A percentile compares a stretch with the other conserved stretches of the same genome.
These are phyloP conservation scores for Pistacia integerrima DNA, from an alignment of 345 rosid genomes.

Conservation along the genomic window DNA sequence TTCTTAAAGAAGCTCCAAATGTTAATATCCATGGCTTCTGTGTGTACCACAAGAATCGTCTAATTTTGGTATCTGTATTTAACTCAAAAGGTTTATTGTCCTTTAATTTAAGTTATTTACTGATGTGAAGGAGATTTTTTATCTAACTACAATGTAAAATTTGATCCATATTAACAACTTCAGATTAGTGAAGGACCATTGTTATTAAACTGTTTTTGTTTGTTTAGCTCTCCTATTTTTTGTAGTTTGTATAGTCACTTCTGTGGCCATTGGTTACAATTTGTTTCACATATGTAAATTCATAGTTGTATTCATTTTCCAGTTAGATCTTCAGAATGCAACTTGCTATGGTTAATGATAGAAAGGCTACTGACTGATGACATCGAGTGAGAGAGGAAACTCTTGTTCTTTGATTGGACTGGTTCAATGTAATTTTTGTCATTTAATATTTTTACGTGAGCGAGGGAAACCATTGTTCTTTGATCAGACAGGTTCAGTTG, in stretches of 20 bases:
- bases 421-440: neutral
- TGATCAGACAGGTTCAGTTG: neutral
- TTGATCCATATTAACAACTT: neutral
- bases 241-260: neutral
- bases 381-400: neutral
- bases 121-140: neutral
- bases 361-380: neutral
- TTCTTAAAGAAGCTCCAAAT: slow-evolving; percentile 88
- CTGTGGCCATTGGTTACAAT: neutral
- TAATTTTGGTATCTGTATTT: slow-evolving; percentile 62
- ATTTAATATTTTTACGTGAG: neutral
- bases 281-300: neutral
- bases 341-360: neutral
- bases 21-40: slow-evolving; percentile 77
- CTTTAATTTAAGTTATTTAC: neutral
- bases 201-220: neutral
- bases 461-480: neutral
- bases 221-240: neutral
- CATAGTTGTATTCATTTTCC: neutral
- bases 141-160: neutral
- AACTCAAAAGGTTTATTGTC: neutral
- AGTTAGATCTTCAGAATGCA: neutral
- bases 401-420: neutral
- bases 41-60: slow-evolving; percentile 90
- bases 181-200: neutral